phyloP scores from a whole-genome alignment of 139 green algal species.

The Chlamydomonas sp. region DNA sequence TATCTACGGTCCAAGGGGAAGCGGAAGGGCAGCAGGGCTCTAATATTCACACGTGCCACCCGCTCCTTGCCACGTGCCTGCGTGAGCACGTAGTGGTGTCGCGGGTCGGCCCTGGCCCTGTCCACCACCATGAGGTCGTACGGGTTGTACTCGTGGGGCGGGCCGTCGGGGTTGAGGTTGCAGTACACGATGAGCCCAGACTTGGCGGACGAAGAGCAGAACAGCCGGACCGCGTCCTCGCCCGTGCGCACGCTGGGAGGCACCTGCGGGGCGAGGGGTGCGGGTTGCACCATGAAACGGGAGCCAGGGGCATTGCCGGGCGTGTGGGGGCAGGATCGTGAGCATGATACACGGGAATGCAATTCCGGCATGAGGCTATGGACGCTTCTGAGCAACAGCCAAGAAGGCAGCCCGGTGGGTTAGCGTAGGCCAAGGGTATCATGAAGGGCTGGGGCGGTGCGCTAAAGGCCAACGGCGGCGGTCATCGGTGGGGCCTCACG shows the following conservation, averaged over 20 bases:
- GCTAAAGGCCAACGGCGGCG: neutral
- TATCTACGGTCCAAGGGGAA: too few species aligned
- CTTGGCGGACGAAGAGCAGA: conserved; percentile 47
- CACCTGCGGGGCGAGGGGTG: neutral
- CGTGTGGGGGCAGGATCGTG: neutral
- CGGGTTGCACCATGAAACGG: neutral
- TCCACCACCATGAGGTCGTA: conserved; percentile 57
- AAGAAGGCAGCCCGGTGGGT: neutral
- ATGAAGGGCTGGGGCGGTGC: neutral
- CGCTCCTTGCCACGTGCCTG: conserved; percentile 11
- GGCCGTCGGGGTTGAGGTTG: conserved; percentile 46
- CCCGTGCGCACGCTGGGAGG: conserved; percentile 42
- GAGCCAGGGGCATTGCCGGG: neutral
- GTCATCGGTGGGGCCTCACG: neutral
- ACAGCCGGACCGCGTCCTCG: conserved; percentile 50
- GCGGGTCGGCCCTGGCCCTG: conserved; percentile 22
- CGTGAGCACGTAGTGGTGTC: conserved; percentile 51
- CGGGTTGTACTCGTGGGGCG: conserved; percentile 51
- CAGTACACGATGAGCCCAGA: conserved; percentile 52
- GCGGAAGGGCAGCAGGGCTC: too few species aligned
- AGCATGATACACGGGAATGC: neutral
- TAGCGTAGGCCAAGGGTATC: neutral
- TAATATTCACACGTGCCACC: conserved; percentile 12
- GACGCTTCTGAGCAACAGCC: neutral
- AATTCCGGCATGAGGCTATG: neutral